Percentiles rank a stretch among this genome's conserved stretches.
Conservation (phyloP, 2,329 filamentous ascomycete species). For the Penicillium brasilianum region DNA sequence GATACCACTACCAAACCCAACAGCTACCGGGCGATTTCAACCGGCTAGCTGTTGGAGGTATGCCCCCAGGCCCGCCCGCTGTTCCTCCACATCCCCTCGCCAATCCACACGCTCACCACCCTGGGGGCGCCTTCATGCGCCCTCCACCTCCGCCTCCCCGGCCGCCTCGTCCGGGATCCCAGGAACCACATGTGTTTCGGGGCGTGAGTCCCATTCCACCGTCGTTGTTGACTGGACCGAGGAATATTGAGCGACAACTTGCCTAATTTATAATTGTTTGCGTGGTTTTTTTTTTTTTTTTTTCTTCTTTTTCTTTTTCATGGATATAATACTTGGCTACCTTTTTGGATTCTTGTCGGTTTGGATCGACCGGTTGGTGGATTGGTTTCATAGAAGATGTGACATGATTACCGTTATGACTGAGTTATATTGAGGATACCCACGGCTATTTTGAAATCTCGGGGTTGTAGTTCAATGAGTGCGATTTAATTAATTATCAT, state of each 20-base stretch:
- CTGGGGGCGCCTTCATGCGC: constrained; percentile 14
- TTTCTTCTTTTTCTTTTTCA: too few species aligned
- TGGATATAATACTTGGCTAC: background rate
- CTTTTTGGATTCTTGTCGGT: background rate
- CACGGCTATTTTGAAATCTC: constrained; percentile 5
- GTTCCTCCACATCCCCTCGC: constrained; percentile 15
- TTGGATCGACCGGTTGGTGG: background rate
- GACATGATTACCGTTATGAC: constrained; percentile 11
- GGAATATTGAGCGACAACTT: constrained; percentile 47
- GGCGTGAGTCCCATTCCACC: constrained; percentile 29
- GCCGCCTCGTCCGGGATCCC: constrained; percentile 26
- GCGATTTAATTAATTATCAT: background rate
- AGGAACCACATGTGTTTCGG: constrained; percentile 25
- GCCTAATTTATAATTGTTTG: constrained; percentile 32
- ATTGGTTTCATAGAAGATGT: background rate
- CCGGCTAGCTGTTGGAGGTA: constrained; percentile 24
- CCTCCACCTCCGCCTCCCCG: constrained; percentile 23
- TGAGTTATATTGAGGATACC: constrained; percentile 16
- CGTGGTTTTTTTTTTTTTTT: background rate
- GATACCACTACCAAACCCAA: constrained; percentile 28
- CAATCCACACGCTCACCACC: constrained; percentile 18
- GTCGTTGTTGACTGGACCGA: constrained; percentile 29
- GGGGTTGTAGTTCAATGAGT: background rate
- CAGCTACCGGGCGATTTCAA: constrained; percentile 28
- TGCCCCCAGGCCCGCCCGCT: constrained; percentile 16